phyloP scores from a whole-genome alignment of 106 monocot genomes.

The Ottelia alismoides region DNA sequence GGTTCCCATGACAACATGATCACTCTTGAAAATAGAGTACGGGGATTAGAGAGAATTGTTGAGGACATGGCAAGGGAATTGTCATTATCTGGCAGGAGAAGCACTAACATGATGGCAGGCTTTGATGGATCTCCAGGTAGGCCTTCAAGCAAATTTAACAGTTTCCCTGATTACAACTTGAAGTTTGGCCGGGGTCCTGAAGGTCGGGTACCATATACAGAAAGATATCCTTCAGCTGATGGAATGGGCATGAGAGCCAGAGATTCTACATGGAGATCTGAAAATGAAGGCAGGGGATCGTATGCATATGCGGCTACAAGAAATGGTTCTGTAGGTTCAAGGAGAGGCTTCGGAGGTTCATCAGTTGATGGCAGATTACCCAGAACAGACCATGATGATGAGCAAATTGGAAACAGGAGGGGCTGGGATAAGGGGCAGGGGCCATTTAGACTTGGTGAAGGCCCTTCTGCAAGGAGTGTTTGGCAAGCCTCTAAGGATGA shows the following conservation, averaged over 20 bases:
- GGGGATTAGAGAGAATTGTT: constrained; percentile 87
- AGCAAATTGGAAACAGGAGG: constrained; percentile 43
- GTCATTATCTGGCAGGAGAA: constrained; percentile 52
- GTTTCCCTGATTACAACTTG: constrained; percentile 54
- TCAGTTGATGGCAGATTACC: constrained; percentile 32
- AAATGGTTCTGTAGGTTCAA: constrained; percentile 24
- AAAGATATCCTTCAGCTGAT: constrained; percentile 55
- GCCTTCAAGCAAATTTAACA: constrained; percentile 56
- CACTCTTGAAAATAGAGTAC: constrained; percentile 79
- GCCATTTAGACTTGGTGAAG: constrained; percentile 85
- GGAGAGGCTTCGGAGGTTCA: constrained; percentile 38
- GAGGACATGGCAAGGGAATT: constrained; percentile 94
- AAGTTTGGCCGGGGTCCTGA: constrained; percentile 49
- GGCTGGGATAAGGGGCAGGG: constrained; percentile 85
- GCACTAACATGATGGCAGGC: constrained; percentile 38
- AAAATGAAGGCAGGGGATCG: constrained; percentile 46
- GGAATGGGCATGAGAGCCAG: constrained; percentile 35
- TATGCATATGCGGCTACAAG: constrained; percentile 38
- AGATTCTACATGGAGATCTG: constrained; percentile 63
- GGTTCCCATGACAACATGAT: constrained; percentile 93
- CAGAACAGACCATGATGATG: constrained; percentile 36
- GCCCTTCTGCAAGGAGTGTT: constrained; percentile 96
- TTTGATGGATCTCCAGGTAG: constrained; percentile 63
- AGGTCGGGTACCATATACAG: constrained; percentile 43
- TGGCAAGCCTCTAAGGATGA: constrained; percentile 99